Evolutionary conservation across 108 stramenopile species (phyloP).

Genomic region (Craspedostauros australis): DNA sequence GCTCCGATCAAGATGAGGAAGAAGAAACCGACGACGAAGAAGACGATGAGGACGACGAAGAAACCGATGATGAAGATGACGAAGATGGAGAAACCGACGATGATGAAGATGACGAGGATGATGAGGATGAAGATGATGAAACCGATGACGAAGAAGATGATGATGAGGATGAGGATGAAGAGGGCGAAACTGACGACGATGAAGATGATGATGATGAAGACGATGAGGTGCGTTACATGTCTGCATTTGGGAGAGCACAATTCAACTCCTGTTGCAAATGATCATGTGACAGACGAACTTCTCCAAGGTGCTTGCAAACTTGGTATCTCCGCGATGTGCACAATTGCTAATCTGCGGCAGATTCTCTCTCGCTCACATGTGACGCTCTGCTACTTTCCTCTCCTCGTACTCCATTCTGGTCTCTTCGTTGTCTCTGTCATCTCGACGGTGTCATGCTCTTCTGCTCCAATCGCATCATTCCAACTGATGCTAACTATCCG

Average conservation of each 20-base stretch:
- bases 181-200: too few species aligned
- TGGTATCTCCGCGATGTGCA: background rate
- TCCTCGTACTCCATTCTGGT: too few species aligned
- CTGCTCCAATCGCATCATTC: too few species aligned
- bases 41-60: background rate
- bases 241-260: background rate
- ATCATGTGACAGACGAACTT: background rate
- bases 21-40: background rate
- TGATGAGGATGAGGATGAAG: too few species aligned
- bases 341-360: background rate
- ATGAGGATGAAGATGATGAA: constrained; percentile 9
- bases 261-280: background rate
- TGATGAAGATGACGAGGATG: constrained; percentile 11
- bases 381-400: too few species aligned
- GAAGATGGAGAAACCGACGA: constrained; percentile 1
- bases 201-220: background rate
- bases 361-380: background rate
- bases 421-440: too few species aligned
- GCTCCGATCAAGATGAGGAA: background rate
- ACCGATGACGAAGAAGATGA: background rate
- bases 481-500: background rate
- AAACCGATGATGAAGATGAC: background rate
- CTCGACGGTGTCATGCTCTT: too few species aligned
- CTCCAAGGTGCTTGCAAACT: background rate
- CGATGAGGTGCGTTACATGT: background rate